A percentile compares a stretch with the other conserved stretches of the same genome.
Conservation (phyloP, 2,329 filamentous ascomycete species). For the Purpureocillium takamizusanense region DNA sequence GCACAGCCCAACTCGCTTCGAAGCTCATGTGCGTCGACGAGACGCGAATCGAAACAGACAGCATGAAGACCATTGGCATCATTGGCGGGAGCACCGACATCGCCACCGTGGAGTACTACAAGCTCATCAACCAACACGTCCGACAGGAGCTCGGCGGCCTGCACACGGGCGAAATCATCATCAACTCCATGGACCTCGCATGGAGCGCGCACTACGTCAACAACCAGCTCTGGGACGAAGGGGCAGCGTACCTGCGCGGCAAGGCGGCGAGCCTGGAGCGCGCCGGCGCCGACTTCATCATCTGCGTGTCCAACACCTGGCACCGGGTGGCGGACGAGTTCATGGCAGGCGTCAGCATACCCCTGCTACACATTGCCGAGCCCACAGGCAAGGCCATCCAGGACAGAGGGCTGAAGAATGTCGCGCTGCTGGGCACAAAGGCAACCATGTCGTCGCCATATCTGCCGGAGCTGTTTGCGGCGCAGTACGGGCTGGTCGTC, state of each 20-base stretch:
- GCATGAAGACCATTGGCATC: conserved; percentile 9
- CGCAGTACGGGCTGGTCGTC: conserved; percentile 4
- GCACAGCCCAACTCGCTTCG: too few species aligned
- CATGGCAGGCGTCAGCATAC: conserved; percentile 10
- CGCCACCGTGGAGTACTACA: conserved; percentile 11
- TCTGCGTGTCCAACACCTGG: conserved; percentile 9
- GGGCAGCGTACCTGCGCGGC: conserved; percentile 6
- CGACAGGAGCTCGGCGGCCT: conserved; percentile 7
- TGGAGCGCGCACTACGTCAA: conserved; percentile 8
- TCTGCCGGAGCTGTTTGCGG: conserved; percentile 2
- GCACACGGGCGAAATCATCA: conserved; percentile 10
- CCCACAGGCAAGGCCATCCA: conserved; percentile 5
- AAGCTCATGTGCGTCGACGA: too few species aligned
- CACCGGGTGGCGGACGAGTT: conserved; percentile 11
- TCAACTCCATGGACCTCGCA: conserved; percentile 10
- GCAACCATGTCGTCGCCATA: conserved; percentile 9
- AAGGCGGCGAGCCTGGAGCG: conserved; percentile 8
- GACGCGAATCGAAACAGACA: too few species aligned
- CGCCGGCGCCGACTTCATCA: conserved; percentile 9
- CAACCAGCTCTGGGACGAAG: conserved; percentile 8
- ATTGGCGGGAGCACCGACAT: conserved; percentile 11
- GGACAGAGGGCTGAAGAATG: background rate
- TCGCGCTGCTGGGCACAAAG: conserved; percentile 7
- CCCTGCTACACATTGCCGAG: conserved; percentile 9
- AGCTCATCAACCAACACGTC: conserved; percentile 7